Evolutionary conservation across 169 alveolate genomes (phyloP).

Genomic region (Eimeria maxima): DNA sequence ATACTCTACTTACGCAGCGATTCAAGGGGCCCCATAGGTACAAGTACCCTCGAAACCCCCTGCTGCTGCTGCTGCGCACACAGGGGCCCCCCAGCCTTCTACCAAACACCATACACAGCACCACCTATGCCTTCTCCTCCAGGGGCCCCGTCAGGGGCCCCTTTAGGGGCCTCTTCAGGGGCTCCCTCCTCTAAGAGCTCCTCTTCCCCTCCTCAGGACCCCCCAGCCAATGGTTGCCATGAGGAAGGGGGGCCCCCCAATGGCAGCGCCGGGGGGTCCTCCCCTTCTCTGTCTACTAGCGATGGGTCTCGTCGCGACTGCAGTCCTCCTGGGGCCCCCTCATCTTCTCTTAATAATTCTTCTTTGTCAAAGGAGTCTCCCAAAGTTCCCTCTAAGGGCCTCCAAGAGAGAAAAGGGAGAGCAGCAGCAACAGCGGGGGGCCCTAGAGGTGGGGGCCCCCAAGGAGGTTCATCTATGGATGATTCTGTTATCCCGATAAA

Average conservation of each 20-base stretch:
- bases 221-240: background rate
- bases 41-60: background rate
- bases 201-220: background rate
- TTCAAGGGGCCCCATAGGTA: no score
- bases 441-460: background rate
- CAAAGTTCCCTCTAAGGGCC: background rate
- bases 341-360: background rate
- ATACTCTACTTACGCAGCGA: background rate
- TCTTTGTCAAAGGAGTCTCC: background rate
- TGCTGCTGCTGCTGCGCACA: background rate
- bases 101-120: background rate
- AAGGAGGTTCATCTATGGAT: background rate
- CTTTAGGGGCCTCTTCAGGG: background rate
- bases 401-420: background rate
- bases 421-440: background rate
- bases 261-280: background rate
- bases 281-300: background rate
- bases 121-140: background rate
- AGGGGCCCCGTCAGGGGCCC: slow-evolving; percentile 28
- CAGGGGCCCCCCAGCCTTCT: background rate
- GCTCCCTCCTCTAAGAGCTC: no score
- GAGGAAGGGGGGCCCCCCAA: background rate
- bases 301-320: background rate
- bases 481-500: background rate
- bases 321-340: background rate